phyloP scores from a whole-genome alignment of 371 early-diverging fungal genomes.

The Circinella umbellata region DNA sequence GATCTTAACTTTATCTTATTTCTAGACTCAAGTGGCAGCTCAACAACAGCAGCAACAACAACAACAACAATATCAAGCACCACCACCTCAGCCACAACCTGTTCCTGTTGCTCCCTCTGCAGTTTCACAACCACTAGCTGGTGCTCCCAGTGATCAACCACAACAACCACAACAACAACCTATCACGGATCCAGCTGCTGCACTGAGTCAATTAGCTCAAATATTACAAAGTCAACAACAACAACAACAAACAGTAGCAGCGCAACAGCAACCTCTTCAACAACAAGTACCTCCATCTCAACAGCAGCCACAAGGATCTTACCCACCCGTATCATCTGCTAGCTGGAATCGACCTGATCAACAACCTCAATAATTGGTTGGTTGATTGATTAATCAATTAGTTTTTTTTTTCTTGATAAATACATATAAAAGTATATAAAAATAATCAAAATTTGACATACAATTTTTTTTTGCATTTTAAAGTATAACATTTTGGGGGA shows the following conservation, averaged over 20 bases:
- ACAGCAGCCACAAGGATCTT: constrained; percentile 16
- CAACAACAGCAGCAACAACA: constrained; percentile 26
- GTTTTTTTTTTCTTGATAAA: no score
- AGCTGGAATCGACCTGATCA: background rate
- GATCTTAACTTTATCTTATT: background rate
- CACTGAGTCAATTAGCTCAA: constrained; percentile 27
- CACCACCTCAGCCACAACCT: constrained; percentile 8
- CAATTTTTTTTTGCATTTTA: no score
- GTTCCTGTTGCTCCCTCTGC: background rate
- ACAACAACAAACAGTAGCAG: constrained; percentile 2
- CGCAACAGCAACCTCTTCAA: constrained; percentile 13
- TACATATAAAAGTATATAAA: no score
- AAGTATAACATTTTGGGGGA: no score
- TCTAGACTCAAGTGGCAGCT: constrained; percentile 21
- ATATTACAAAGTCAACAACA: constrained; percentile 28
- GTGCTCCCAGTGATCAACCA: background rate
- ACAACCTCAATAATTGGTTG: background rate
- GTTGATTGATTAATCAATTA: no score
- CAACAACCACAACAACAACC: constrained; percentile 11
- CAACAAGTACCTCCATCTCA: constrained; percentile 1
- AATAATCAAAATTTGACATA: no score
- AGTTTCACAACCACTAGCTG: constrained; percentile 9
- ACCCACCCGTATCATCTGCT: constrained; percentile 2
- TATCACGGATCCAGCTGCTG: constrained; percentile 13
- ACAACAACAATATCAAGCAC: constrained; percentile 9